Evolutionary conservation across 345 rosid species (phyloP), one percentile per base, ranked within the genome.

Genomic region (Salix exigua): DNA sequence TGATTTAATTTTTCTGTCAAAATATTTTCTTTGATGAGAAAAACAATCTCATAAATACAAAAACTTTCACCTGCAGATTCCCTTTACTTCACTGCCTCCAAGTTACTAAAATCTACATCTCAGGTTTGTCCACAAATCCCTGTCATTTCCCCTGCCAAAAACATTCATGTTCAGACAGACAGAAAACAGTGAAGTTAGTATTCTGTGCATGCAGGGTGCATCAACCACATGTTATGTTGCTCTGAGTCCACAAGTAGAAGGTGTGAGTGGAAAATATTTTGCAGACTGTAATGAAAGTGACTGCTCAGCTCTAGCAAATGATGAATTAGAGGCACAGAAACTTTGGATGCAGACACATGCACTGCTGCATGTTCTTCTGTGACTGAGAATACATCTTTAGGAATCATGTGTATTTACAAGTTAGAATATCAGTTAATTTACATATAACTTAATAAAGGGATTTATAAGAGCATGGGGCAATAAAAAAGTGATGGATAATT

Each of bases 141-240:
- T 61, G 74, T 68, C 72, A 61, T 21, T 72, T 71, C 19, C 30
- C 13, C 61, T 37, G 58, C 18, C 25, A 66, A 48, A 44, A 65
- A 73, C 42, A 72, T 64, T 26, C 78, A 23, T 55, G 61, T n/a
- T 7, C 11, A 55, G 61, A 2, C 26, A n/a, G 61, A n/a, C 61
- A 55, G 25, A n/a, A 7, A 55, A 14, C 16, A 42, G 12, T 31
- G 6, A 26, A 30, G 21, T 62, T 25, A 26, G 28, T 10, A 40
- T 2, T 40, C 46, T 12, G 46, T 40, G 46, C 46, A 19, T 79
- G 82, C 88, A 94, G 97, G 99, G 99, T 8, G 97, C 99, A 80
- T 84, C 99, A 12, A 95, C 99, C 33, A 93, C 97, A 71, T 95
- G 99, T 83, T 91, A 95, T 67, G 94, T 87, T 30, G 97, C 98